Conservation (phyloP, 768 basidiomycete genomes). For the Ephemerocybe angulata region DNA sequence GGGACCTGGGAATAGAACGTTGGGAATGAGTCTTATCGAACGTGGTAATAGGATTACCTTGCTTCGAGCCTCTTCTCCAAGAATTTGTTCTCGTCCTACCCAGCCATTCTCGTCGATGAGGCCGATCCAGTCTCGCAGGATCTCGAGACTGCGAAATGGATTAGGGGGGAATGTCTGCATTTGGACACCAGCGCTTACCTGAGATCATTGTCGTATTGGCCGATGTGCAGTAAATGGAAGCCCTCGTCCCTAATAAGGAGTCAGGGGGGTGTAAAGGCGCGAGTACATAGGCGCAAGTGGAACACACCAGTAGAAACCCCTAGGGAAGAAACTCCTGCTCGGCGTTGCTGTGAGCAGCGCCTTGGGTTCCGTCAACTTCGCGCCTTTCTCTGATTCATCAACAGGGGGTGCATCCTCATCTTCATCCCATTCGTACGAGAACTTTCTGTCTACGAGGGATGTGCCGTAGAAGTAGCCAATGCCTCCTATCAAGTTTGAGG, state of each 20-base stretch:
- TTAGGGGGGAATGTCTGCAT: background rate
- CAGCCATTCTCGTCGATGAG: conserved; percentile 93
- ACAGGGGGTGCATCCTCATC: conserved; percentile 42
- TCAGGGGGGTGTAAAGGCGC: conserved; percentile 11
- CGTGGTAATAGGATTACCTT: conserved; percentile 46
- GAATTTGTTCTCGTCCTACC: conserved; percentile 94
- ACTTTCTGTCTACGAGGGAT: conserved; percentile 80
- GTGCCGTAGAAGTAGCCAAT: conserved; percentile 94
- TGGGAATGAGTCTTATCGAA: background rate
- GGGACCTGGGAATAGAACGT: conserved; percentile 57
- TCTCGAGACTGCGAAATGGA: conserved; percentile 60
- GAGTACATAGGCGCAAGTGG: background rate
- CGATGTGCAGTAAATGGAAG: conserved; percentile 90
- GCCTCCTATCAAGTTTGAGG: conserved; percentile 88
- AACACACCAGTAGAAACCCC: conserved; percentile 90
- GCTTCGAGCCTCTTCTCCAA: conserved; percentile 95
- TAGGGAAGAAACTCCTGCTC: conserved; percentile 93
- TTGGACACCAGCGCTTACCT: conserved; percentile 20
- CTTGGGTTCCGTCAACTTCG: conserved; percentile 68
- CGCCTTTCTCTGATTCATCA: conserved; percentile 43
- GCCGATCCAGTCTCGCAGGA: conserved; percentile 84
- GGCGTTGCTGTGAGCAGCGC: conserved; percentile 88
- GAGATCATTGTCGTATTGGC: conserved; percentile 90
- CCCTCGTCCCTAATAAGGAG: conserved; percentile 79
- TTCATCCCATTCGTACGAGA: conserved; percentile 91